Base-by-base conservation (phyloP, 1,284 basidiomycete genomes). In the Pyrrhoderma noxium region DNA sequence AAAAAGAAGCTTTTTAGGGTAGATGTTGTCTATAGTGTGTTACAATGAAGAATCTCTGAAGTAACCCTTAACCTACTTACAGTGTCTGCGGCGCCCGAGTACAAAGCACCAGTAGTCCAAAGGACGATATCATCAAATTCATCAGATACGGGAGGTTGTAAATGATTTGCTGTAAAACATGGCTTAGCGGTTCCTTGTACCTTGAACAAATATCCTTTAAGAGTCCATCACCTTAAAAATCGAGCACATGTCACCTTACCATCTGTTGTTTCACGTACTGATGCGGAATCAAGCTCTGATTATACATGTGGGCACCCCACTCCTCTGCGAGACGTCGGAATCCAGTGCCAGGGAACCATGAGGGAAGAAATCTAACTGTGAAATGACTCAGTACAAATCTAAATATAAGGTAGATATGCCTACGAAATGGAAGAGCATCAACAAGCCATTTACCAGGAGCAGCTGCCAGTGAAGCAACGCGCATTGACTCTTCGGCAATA, bases 391-490 rank as follows among this genome's bases (percentile, higher is more conserved):
- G 22, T 37, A 8, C 7, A 4, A 34, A 19, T 19, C 14, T 40
- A 8, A 8, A 14, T 16, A 40, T 22, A 22, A 8, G 21, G n/a
- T 40, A 40, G 38, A 14, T 40, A 40, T 5, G 21, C 38, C 8
- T 22, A 40, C 38, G 53, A 19, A 70, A 61, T 11, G 72, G 73
- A 54, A 64, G 64, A 45, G 68, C 68, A 58, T 75, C 72, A 0
- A 74, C 73, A 2, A 73, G 62, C 72, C 72, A 74, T 23, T 66
- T 61, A 14, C 73, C 73, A 18, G 71, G 71, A 9, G 66, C 60
- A 48, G 65, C 60, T 3, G 71, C 71, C 58, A 61, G 64, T 13
- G 66, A 68, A 19, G 71, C 69, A 45, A 74, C 71, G 40, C 64
- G 67, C 1, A 66, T 62, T 0, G 67, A 57, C 55, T 75, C 71